Percentiles rank a stretch among this genome's conserved stretches.
phyloP scores from a whole-genome alignment of 2,329 filamentous ascomycete genomes.

The Trichoderma aggressivum region DNA sequence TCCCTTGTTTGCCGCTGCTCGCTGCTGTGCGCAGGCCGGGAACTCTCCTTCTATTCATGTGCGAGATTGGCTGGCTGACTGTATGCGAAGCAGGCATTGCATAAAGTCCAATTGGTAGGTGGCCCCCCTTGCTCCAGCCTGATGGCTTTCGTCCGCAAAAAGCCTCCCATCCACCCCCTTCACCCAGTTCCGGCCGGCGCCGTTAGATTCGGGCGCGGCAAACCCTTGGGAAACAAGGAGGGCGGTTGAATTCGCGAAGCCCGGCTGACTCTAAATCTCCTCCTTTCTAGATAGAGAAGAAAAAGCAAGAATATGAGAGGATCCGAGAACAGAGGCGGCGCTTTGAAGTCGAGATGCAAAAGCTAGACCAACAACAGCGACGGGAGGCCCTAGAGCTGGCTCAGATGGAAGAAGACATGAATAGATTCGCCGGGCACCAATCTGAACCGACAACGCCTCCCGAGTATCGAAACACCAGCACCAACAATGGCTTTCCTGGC shows the following conservation, averaged over 20 bases:
- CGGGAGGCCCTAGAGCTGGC: conserved; percentile 80
- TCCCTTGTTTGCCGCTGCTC: background rate
- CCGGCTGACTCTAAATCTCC: background rate
- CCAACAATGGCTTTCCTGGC: conserved; percentile 66
- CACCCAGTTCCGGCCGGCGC: background rate
- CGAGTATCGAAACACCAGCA: conserved; percentile 68
- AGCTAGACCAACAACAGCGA: conserved; percentile 80
- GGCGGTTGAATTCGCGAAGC: background rate
- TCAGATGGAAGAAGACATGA: conserved; percentile 77
- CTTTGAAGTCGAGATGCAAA: conserved; percentile 90
- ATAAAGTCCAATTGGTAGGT: conserved; percentile 76
- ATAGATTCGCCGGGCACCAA: conserved; percentile 66
- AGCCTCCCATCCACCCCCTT: conserved; percentile 8
- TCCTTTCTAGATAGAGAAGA: conserved; percentile 77
- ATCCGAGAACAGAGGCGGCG: conserved; percentile 83
- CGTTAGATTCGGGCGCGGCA: background rate
- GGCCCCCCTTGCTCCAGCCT: background rate
- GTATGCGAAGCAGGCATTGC: conserved; percentile 50
- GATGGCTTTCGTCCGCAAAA: background rate
- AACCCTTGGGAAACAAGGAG: background rate
- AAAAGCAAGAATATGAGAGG: conserved; percentile 87
- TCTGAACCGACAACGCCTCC: conserved; percentile 96
- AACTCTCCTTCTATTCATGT: background rate
- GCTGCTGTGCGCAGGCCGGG: background rate
- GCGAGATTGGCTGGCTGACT: conserved; percentile 16